Evolutionary conservation across 2,329 filamentous ascomycete species (phyloP).

Genomic region (Colletotrichum sp.): DNA sequence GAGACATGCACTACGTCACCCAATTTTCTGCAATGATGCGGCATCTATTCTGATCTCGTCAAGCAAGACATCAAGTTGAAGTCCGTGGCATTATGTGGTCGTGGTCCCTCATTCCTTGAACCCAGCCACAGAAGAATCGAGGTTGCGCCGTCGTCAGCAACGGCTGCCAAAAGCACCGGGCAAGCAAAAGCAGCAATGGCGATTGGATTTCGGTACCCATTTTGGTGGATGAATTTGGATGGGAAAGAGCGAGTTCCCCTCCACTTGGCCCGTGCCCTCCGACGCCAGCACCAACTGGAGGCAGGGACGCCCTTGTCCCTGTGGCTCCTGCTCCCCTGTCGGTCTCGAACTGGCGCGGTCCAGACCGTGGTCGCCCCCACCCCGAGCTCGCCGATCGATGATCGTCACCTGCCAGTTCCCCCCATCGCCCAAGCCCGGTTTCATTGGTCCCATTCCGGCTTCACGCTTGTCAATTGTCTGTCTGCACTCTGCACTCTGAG

Average conservation of each 20-base stretch:
- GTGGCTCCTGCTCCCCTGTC: neutral
- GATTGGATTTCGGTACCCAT: neutral
- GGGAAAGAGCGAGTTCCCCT: neutral
- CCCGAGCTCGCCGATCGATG: slow-evolving; percentile 5
- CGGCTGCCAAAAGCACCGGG: neutral
- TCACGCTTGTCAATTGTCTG: neutral
- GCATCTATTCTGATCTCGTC: neutral
- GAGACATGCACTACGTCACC: neutral
- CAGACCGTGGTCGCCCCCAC: slow-evolving; percentile 10
- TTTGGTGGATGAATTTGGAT: neutral
- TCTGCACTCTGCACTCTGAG: neutral
- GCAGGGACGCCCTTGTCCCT: neutral
- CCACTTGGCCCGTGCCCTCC: neutral
- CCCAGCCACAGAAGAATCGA: neutral
- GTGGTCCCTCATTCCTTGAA: neutral
- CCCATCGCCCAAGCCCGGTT: neutral
- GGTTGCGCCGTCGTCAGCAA: neutral
- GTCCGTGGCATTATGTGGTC: neutral
- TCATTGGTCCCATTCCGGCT: slow-evolving; percentile 9
- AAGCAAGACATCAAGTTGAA: neutral
- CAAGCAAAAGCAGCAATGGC: neutral
- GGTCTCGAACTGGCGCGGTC: slow-evolving; percentile 9
- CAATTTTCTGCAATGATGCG: neutral
- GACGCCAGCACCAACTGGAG: neutral
- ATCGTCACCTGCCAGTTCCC: slow-evolving; percentile 5